Conservation (phyloP, 148 eudicot species). For the Polygonum maritimum region DNA sequence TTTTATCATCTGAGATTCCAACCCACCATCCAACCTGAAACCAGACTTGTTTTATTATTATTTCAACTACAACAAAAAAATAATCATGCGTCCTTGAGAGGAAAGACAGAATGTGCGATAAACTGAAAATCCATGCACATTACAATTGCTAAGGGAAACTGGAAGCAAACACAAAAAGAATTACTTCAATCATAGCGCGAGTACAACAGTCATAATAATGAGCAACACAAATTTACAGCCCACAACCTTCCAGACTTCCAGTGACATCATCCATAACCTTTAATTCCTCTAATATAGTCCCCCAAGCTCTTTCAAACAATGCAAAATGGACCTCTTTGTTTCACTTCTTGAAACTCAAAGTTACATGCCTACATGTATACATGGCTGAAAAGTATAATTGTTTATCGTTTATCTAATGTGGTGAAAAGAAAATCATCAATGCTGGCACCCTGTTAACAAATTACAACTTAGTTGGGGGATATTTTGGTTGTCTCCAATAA, state of each 20-base stretch:
- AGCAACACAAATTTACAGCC: too few species aligned
- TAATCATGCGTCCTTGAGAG: background rate
- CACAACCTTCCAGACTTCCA: background rate
- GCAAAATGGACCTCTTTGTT: too few species aligned
- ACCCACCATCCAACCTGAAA: constrained; percentile 99
- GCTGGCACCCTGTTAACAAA: too few species aligned
- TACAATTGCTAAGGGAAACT: background rate
- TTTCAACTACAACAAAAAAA: background rate
- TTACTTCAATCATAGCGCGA: background rate
- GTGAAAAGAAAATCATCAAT: too few species aligned
- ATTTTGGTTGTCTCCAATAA: too few species aligned
- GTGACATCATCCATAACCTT: background rate
- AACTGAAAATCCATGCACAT: background rate
- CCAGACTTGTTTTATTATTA: constrained; percentile 3
- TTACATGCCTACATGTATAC: too few species aligned
- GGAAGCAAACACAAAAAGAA: background rate
- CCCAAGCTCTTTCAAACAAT: too few species aligned
- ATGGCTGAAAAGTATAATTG: too few species aligned
- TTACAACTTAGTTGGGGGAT: too few species aligned
- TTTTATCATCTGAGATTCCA: constrained; percentile 65
- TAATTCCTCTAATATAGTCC: too few species aligned
- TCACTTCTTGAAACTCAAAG: too few species aligned
- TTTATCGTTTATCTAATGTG: too few species aligned
- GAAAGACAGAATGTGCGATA: background rate
- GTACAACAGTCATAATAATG: background rate